Percentiles rank a stretch among this genome's conserved stretches.
Conservation (phyloP, 2,329 filamentous ascomycete genomes). For the Fusarium praegraminearum region DNA sequence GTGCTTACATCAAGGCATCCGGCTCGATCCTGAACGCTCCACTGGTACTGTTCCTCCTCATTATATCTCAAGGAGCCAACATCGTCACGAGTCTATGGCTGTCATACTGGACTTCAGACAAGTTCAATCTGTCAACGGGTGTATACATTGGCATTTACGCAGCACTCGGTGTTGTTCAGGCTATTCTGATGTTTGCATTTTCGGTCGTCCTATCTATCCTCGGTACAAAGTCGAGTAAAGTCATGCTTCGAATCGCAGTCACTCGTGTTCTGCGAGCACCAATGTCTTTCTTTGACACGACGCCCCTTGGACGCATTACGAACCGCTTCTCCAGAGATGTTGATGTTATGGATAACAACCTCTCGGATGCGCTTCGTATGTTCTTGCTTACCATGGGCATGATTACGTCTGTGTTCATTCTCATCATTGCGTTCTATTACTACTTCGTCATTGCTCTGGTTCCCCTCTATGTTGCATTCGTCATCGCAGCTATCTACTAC, state of each 20-base stretch:
- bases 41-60: slow-evolving; percentile 70
- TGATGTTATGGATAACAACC: slow-evolving; percentile 94
- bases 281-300: slow-evolving; percentile 98
- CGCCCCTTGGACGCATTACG: slow-evolving; percentile 92
- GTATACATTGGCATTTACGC: slow-evolving; percentile 80
- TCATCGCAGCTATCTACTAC: slow-evolving; percentile 89
- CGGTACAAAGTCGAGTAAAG: slow-evolving; percentile 84
- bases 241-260: slow-evolving; percentile 85
- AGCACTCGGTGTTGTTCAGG: slow-evolving; percentile 77
- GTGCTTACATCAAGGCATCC: slow-evolving; percentile 80
- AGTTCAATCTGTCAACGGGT: slow-evolving; percentile 75
- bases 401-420: slow-evolving; percentile 84
- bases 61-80: slow-evolving; percentile 83
- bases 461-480: slow-evolving; percentile 78
- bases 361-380: slow-evolving; percentile 92
- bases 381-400: slow-evolving; percentile 87
- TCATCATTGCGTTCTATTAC: slow-evolving; percentile 96
- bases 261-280: slow-evolving; percentile 77
- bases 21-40: slow-evolving; percentile 77
- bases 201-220: slow-evolving; percentile 81
- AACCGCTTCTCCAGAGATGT: slow-evolving; percentile 97
- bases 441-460: slow-evolving; percentile 78
- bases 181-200: slow-evolving; percentile 82
- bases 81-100: slow-evolving; percentile 92
- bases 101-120: slow-evolving; percentile 90